Conservation (phyloP, 495 filamentous ascomycete genomes). For the Durotheca rogersii region DNA sequence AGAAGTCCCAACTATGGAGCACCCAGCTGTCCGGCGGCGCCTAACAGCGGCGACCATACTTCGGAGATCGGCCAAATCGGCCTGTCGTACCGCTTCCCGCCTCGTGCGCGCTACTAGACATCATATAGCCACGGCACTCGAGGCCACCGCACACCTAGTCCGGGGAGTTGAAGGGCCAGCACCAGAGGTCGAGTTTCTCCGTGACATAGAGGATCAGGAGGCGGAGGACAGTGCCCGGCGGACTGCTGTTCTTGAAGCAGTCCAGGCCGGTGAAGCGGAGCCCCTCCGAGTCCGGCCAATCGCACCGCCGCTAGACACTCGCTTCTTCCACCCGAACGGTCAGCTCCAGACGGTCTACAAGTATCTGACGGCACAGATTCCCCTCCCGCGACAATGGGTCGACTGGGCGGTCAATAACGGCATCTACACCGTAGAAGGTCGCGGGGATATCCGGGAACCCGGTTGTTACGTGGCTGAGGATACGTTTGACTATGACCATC, state of each 20-base stretch:
- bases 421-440: constrained; percentile 6
- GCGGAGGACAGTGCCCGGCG: not conserved
- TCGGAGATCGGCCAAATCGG: not conserved
- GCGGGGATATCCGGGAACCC: constrained; percentile 11
- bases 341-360: constrained; percentile 13
- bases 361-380: constrained; percentile 22
- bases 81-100: not conserved
- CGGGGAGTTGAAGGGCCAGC: too few species aligned
- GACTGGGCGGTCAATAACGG: constrained; percentile 13
- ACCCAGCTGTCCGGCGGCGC: not conserved
- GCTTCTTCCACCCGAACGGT: constrained; percentile 26
- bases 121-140: not conserved
- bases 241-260: not conserved
- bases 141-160: not conserved
- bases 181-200: not conserved
- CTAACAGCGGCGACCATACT: not conserved
- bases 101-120: not conserved
- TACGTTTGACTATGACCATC: constrained; percentile 13
- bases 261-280: not conserved
- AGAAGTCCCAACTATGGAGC: not conserved
- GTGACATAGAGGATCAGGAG: not conserved
- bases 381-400: constrained; percentile 18
- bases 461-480: constrained; percentile 17
- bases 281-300: not conserved
- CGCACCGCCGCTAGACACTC: constrained; percentile 13